Evolutionary conservation across 192 early-diverging fungal species (phyloP), one percentile per base, ranked within the genome.

Genomic region (Kappamyces sp.): DNA sequence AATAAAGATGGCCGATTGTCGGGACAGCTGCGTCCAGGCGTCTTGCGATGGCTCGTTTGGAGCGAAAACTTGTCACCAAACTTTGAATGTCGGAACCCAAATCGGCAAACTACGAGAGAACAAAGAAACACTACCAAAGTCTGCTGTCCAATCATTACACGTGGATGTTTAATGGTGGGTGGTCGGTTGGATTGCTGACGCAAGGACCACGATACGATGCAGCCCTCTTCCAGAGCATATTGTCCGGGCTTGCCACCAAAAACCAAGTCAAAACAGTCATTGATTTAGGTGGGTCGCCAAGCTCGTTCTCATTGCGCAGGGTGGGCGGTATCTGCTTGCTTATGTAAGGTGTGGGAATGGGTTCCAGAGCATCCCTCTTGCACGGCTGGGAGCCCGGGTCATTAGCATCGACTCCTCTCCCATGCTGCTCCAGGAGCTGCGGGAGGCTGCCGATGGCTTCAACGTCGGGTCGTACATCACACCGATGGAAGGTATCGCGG

Each of bases 111-210:
- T 57, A 57, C n/a, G 12, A 12, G 0, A 15, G 13, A 57, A 44
- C 47, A 5, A 57, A 15, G 47, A 31, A 23, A 41, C 67, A 69
- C 36, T 69, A 69, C 43, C 13, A 51, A 12, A 15, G 40, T 7
- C 51, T 64, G 47, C 60, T 72, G 10, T 49, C 40, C 8, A 55
- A 69, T 34, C 66, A 72, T 36, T 72, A 72, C 59, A 62, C 62
- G 37, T 72, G 70, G 70, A 68, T 59, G 61, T 68, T 68, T 61
- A 66, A 66, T 51, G 70, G 63, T 8, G n/a, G n/a, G n/a, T n/a
- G n/a, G n/a, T n/a, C n/a, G n/a, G n/a, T n/a, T n/a, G n/a, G n/a
- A n/a, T n/a, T n/a, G n/a, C n/a, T n/a, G n/a, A n/a, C n/a, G n/a
- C n/a, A n/a, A n/a, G n/a, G n/a, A n/a, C n/a, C n/a, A n/a, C n/a